Evolutionary conservation across 371 early-diverging fungal genomes (phyloP).

Genomic region (Syncephalastrum sp.): DNA sequence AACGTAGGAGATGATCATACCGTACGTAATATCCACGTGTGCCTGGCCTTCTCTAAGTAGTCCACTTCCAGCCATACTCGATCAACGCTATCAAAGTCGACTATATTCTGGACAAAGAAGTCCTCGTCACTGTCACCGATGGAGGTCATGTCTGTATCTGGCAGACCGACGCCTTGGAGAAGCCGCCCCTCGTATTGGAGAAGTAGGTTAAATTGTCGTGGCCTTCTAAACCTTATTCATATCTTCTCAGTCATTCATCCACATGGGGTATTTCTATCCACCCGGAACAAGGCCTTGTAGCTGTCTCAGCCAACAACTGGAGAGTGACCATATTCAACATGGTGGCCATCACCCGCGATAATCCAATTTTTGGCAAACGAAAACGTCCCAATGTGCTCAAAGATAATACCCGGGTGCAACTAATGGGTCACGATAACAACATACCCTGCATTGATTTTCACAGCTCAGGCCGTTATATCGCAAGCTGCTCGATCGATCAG

Average conservation of each 20-base stretch:
- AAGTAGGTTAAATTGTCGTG: slow-evolving; percentile 3
- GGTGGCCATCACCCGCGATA: slow-evolving; percentile 16
- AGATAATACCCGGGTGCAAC: slow-evolving; percentile 11
- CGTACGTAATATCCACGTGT: slow-evolving; percentile 18
- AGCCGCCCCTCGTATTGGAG: slow-evolving; percentile 41
- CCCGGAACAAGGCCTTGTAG: slow-evolving; percentile 48
- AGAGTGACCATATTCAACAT: slow-evolving; percentile 56
- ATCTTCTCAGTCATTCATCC: slow-evolving; percentile 25
- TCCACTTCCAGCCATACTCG: slow-evolving; percentile 24
- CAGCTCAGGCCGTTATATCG: slow-evolving; percentile 51
- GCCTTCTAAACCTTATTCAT: slow-evolving; percentile 1
- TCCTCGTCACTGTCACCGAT: slow-evolving; percentile 54
- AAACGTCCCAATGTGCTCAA: slow-evolving; percentile 14
- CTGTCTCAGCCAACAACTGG: slow-evolving; percentile 61
- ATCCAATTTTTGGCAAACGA: slow-evolving; percentile 18
- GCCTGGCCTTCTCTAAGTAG: slow-evolving; percentile 15
- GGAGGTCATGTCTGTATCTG: slow-evolving; percentile 51
- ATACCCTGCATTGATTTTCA: slow-evolving; percentile 62
- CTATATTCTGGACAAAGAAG: slow-evolving; percentile 37
- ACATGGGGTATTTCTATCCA: slow-evolving; percentile 70
- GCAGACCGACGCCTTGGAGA: slow-evolving; percentile 45
- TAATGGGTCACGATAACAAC: slow-evolving; percentile 62
- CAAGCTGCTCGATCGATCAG: slow-evolving; percentile 57
- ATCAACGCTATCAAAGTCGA: slow-evolving; percentile 66
- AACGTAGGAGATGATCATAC: background rate